Percentiles rank a stretch among this genome's conserved stretches.
These are phyloP conservation scores for Fraxinus nigra DNA, from an alignment of 305 asterid species.

Conservation along the genomic window DNA sequence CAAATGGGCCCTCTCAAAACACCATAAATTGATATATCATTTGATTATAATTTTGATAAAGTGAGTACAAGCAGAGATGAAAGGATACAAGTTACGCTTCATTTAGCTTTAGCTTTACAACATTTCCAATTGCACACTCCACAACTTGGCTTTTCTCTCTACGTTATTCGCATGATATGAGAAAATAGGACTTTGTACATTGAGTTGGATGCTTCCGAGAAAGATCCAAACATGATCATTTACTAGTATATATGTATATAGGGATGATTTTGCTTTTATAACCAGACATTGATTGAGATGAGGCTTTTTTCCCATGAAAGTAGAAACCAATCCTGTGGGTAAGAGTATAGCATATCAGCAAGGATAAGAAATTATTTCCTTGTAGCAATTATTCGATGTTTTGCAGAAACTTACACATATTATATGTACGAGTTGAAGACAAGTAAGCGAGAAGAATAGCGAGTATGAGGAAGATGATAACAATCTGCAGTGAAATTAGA, in stretches of 20 bases:
- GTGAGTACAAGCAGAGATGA: not conserved
- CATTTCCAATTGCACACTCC: not conserved
- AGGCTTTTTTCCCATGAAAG: not conserved
- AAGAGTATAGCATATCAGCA: not conserved
- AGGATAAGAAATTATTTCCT: not conserved
- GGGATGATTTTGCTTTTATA: not conserved
- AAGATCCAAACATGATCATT: conserved; percentile 6
- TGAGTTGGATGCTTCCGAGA: not conserved
- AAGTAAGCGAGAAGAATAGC: not conserved
- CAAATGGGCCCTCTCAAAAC: not conserved
- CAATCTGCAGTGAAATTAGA: conserved; percentile 2
- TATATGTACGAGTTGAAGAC: conserved; percentile 25
- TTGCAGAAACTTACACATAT: conserved; percentile 32
- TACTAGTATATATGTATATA: not conserved
- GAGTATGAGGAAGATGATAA: not conserved
- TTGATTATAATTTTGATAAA: not conserved
- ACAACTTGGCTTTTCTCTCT: not conserved
- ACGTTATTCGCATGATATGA: not conserved
- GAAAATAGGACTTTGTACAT: not conserved
- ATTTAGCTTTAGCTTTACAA: not conserved
- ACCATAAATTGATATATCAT: not conserved
- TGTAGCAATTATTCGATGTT: not conserved
- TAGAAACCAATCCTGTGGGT: conserved; percentile 30
- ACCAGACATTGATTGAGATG: not conserved
- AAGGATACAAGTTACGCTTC: not conserved